phyloP scores from a whole-genome alignment of 1,284 basidiomycete species.

The Ustilago curta region DNA sequence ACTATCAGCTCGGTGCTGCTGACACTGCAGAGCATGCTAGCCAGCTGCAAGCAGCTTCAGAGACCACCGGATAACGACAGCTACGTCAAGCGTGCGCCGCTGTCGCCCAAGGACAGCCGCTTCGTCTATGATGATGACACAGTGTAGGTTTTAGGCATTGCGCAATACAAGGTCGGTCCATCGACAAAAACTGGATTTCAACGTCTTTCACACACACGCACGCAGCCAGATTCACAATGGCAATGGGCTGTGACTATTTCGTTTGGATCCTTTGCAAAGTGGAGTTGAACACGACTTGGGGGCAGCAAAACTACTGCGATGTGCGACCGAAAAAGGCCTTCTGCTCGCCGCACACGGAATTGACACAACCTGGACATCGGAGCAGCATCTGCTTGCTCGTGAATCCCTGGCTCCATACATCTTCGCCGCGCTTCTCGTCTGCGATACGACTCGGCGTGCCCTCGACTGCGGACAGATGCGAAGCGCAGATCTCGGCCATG shows the following conservation, averaged over 20 bases:
- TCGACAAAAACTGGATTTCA: constrained; percentile 2
- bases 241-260: background rate
- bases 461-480: constrained; percentile 75
- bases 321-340: constrained; percentile 81
- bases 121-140: constrained; percentile 58
- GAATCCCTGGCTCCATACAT: constrained; percentile 66
- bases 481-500: constrained; percentile 88
- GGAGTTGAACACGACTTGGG: background rate
- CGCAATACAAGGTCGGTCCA: constrained; percentile 2
- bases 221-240: background rate
- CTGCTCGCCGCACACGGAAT: constrained; percentile 84
- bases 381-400: constrained; percentile 84
- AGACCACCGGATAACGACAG: constrained; percentile 63
- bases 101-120: constrained; percentile 59
- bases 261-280: background rate
- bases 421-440: constrained; percentile 40
- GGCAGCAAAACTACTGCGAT: constrained; percentile 10
- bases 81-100: constrained; percentile 61
- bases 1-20: constrained; percentile 63
- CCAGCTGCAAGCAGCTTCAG: constrained; percentile 63
- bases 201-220: background rate
- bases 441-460: constrained; percentile 30
- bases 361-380: constrained; percentile 92
- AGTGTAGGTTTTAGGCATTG: constrained; percentile 17
- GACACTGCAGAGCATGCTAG: constrained; percentile 68